Conservation (phyloP, 768 basidiomycete genomes). For the Lactarius deliciosus region DNA sequence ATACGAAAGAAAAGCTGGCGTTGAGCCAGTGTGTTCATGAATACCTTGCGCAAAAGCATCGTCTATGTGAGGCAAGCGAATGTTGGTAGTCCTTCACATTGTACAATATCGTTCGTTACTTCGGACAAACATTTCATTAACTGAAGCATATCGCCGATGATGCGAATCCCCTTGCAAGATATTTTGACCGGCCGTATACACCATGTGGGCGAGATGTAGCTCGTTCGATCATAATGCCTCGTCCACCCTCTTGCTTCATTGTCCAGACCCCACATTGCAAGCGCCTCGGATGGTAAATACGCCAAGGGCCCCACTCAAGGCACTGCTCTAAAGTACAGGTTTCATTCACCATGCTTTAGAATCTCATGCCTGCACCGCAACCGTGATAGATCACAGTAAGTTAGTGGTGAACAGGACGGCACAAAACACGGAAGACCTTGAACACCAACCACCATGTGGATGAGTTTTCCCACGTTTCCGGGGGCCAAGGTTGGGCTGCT, state of each 20-base stretch:
- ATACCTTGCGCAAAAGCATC: neutral
- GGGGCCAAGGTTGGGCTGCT: too few relatives aligned
- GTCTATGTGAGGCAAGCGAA: neutral
- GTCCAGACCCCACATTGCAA: neutral
- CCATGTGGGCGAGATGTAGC: neutral
- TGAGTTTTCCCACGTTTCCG: too few relatives aligned
- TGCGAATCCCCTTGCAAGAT: neutral
- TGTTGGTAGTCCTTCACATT: constrained; percentile 2
- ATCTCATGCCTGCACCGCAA: neutral
- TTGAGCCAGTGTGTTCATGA: constrained; percentile 10
- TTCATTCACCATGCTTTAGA: neutral
- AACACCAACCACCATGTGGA: too few relatives aligned
- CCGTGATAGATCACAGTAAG: neutral
- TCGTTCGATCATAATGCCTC: neutral
- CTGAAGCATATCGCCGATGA: neutral
- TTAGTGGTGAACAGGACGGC: neutral
- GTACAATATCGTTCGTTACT: constrained; percentile 8
- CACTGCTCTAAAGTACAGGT: neutral
- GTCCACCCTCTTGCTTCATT: neutral
- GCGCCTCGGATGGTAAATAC: neutral
- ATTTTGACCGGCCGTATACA: neutral
- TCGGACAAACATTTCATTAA: neutral
- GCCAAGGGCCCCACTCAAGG: neutral
- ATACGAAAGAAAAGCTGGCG: constrained; percentile 12
- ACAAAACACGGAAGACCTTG: too few relatives aligned